Conservation (phyloP, 495 filamentous ascomycete species). For the Neurospora sp. region DNA sequence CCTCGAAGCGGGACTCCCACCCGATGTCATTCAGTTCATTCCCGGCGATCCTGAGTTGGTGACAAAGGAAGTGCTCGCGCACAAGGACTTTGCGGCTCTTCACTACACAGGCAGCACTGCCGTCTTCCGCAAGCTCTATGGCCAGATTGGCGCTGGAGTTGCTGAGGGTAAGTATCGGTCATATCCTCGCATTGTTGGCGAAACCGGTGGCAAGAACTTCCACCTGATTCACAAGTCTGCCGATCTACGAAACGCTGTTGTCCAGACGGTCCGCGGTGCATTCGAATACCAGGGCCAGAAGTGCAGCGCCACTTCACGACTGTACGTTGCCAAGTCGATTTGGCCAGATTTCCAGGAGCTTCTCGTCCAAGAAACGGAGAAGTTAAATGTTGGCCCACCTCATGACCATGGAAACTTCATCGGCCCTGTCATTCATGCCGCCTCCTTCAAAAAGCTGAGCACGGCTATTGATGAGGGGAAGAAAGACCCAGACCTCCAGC, state of each 20-base stretch:
- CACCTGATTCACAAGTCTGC: conserved; percentile 69
- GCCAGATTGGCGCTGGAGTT: conserved; percentile 57
- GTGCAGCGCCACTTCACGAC: conserved; percentile 69
- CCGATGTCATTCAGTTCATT: conserved; percentile 73
- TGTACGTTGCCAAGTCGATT: conserved; percentile 62
- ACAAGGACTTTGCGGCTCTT: conserved; percentile 62
- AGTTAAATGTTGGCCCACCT: conserved; percentile 58
- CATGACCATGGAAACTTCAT: conserved; percentile 60
- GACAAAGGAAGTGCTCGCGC: conserved; percentile 54
- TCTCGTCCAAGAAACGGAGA: conserved; percentile 53
- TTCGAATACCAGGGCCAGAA: conserved; percentile 92
- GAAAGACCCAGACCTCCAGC: conserved; percentile 49
- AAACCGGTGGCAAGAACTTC: conserved; percentile 91
- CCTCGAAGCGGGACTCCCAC: conserved; percentile 75
- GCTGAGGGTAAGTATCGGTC: conserved; percentile 57
- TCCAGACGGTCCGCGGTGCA: conserved; percentile 73
- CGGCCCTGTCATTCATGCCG: conserved; percentile 67
- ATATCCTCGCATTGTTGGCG: conserved; percentile 74
- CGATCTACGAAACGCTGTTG: conserved; percentile 62
- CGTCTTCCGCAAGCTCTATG: conserved; percentile 69
- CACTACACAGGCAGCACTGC: conserved; percentile 76
- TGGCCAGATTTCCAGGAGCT: conserved; percentile 54
- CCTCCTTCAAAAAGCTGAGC: conserved; percentile 60
- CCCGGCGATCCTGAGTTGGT: conserved; percentile 68
- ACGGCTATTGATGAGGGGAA: conserved; percentile 57